These are phyloP conservation scores for Striga asiatica DNA, from an alignment of 257 asterid species.

Conservation along the genomic window DNA sequence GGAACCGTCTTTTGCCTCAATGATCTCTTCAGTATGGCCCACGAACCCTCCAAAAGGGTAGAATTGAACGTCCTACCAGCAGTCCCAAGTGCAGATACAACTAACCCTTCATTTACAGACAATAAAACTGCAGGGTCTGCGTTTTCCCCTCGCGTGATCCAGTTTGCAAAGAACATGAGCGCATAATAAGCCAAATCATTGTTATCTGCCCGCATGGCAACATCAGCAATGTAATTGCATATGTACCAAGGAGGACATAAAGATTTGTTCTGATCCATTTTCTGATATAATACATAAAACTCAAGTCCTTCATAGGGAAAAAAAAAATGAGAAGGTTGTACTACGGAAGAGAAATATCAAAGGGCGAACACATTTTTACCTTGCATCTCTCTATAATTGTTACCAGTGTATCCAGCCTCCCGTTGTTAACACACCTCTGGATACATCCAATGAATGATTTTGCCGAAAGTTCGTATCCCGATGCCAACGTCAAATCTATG, in stretches of 20 bases:
- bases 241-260: conserved; percentile 58
- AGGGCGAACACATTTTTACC: no score
- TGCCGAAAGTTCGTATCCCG: conserved; percentile 56
- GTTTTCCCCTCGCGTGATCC: conserved; percentile 64
- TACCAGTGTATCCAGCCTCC: conserved; percentile 61
- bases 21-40: conserved; percentile 74
- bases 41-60: conserved; percentile 67
- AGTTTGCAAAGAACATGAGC: conserved; percentile 64
- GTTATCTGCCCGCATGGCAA: conserved; percentile 59
- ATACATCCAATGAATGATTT: conserved; percentile 44
- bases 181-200: conserved; percentile 50
- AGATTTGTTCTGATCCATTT: conserved; percentile 75
- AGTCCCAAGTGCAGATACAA: conserved; percentile 71
- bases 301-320: conserved; percentile 5
- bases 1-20: conserved; percentile 50
- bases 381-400: conserved; percentile 82
- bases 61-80: conserved; percentile 66
- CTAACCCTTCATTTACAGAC: conserved; percentile 63
- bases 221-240: conserved; percentile 61
- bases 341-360: background rate
- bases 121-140: conserved; percentile 43
- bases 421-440: conserved; percentile 30
- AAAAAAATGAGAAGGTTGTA: conserved; percentile 3
- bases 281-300: conserved; percentile 34
- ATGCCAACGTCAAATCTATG: conserved; percentile 45